Evolutionary conservation across 768 basidiomycete species (phyloP).

Genomic region (Pleurotus pulmonarius): DNA sequence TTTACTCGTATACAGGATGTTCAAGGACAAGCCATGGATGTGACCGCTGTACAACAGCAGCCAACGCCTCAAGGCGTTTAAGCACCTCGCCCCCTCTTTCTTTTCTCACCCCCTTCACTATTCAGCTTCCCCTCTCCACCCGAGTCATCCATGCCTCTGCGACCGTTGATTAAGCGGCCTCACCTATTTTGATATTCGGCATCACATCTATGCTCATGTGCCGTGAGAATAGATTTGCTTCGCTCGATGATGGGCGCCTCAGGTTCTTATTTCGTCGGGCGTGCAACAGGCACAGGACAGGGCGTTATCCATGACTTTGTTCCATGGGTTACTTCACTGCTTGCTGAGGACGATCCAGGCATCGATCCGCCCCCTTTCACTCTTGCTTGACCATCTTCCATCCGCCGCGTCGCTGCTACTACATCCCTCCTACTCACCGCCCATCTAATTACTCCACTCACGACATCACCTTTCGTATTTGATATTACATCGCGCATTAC

Average conservation of each 20-base stretch:
- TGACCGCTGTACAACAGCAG: constrained; percentile 56
- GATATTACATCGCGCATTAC: neutral
- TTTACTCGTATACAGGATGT: constrained; percentile 40
- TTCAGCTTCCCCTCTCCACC: neutral
- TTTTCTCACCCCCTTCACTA: neutral
- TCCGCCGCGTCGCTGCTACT: no score
- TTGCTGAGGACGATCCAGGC: no score
- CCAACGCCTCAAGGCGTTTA: constrained; percentile 71
- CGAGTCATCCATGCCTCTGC: neutral
- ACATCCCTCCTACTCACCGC: no score
- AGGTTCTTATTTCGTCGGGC: neutral
- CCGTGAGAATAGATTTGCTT: neutral
- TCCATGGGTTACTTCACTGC: no score
- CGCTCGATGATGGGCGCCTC: neutral
- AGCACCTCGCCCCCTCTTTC: neutral
- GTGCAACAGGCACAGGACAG: neutral
- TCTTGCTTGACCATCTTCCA: no score
- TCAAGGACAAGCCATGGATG: constrained; percentile 60
- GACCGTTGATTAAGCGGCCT: neutral
- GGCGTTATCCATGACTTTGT: no score
- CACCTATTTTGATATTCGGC: neutral
- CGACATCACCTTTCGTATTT: neutral
- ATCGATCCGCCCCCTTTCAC: no score
- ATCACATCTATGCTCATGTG: constrained; percentile 3
- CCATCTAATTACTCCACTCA: neutral